Evolutionary conservation across 192 early-diverging fungal genomes (phyloP).

Genomic region (Gamsiella multidivaricata): DNA sequence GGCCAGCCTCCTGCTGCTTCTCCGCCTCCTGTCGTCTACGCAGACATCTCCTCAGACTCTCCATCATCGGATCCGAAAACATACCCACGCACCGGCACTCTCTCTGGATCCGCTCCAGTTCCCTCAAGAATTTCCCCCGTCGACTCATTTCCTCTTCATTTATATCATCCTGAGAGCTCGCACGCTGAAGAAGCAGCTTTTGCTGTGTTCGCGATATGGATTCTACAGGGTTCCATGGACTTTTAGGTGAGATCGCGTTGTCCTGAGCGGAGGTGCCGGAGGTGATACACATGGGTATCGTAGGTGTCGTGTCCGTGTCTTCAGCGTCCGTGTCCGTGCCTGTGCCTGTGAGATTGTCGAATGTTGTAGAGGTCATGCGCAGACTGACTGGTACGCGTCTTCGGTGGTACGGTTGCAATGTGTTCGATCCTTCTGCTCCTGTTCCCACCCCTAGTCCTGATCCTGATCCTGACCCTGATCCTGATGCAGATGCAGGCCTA

Average conservation of each 20-base stretch:
- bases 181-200: slow-evolving; percentile 34
- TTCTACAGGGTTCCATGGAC: slow-evolving; percentile 19
- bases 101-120: slow-evolving; percentile 34
- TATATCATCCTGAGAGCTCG: slow-evolving; percentile 21
- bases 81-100: slow-evolving; percentile 28
- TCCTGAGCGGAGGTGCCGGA: not conserved
- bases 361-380: slow-evolving; percentile 8
- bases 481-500: too few relatives aligned
- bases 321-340: too few relatives aligned
- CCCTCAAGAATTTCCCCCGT: slow-evolving; percentile 3
- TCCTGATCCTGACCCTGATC: too few relatives aligned
- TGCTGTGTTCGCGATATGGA: slow-evolving; percentile 40
- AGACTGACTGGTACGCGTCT: slow-evolving; percentile 23
- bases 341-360: too few relatives aligned
- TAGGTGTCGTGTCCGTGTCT: too few relatives aligned
- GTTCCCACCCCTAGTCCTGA: too few relatives aligned
- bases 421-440: too few relatives aligned
- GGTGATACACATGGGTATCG: not conserved
- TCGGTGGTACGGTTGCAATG: too few relatives aligned
- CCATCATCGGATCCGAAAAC: slow-evolving; percentile 24
- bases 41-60: slow-evolving; percentile 32
- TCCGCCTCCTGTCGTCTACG: too few relatives aligned
- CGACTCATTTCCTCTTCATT: slow-evolving; percentile 17
- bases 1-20: too few relatives aligned
- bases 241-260: not conserved